Conservation (phyloP, 345 rosid genomes). For the Populus davidiana region DNA sequence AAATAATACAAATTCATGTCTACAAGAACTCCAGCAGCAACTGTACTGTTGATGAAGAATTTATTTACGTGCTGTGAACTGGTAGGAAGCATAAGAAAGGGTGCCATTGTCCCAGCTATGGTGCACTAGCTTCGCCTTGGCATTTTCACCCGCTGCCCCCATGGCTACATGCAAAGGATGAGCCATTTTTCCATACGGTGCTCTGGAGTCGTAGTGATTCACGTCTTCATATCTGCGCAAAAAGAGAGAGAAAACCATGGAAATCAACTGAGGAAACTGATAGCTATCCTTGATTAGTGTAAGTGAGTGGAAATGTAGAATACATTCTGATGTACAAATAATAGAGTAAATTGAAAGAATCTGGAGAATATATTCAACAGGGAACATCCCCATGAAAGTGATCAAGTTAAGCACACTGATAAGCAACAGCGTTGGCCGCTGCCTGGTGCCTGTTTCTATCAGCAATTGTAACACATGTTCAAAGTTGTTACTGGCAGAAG, state of each 20-base stretch:
- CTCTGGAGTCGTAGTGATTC: slow-evolving; percentile 58
- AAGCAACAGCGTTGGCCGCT: too few species aligned
- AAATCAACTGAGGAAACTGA: too few species aligned
- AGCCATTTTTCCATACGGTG: slow-evolving; percentile 67
- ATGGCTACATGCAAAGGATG: slow-evolving; percentile 91
- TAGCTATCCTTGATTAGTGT: background rate
- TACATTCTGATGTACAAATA: too few species aligned
- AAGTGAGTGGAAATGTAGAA: background rate
- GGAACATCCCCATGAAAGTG: background rate
- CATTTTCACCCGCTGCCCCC: slow-evolving; percentile 72
- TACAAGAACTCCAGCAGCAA: background rate
- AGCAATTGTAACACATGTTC: too few species aligned
- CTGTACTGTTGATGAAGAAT: background rate
- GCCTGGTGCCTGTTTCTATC: too few species aligned
- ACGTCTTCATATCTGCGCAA: slow-evolving; percentile 66
- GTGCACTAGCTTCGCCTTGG: accelerated
- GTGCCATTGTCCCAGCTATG: slow-evolving; percentile 35
- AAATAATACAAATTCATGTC: too few species aligned
- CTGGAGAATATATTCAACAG: too few species aligned
- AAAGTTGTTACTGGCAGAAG: too few species aligned
- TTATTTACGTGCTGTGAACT: slow-evolving; percentile 44
- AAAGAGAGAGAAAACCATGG: background rate
- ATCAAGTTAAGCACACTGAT: background rate
- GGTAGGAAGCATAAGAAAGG: slow-evolving; percentile 35
- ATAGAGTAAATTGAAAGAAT: background rate